These are phyloP conservation scores for Arabidopsis suecica DNA, from an alignment of 345 rosid genomes.

Conservation along the genomic window DNA sequence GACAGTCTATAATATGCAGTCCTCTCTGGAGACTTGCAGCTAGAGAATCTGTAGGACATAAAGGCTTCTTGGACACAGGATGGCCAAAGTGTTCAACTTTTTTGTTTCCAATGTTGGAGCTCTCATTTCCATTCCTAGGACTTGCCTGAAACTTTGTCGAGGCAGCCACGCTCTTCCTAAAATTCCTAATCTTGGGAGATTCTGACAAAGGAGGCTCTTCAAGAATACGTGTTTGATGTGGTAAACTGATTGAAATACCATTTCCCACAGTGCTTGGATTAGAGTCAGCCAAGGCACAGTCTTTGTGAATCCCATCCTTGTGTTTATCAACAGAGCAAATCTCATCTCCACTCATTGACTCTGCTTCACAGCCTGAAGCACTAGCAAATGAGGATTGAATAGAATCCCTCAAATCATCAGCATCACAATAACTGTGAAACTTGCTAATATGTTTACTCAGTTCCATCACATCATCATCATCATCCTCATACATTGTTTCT, in stretches of 20 bases:
- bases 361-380: slow-evolving; percentile 69
- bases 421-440: slow-evolving; percentile 54
- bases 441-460: slow-evolving; percentile 68
- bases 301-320: slow-evolving; percentile 30
- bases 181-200: slow-evolving; percentile 80
- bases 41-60: slow-evolving; percentile 71
- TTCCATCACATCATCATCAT: slow-evolving; percentile 63
- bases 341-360: slow-evolving; percentile 65
- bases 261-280: slow-evolving; percentile 11
- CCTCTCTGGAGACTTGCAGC: slow-evolving; percentile 97
- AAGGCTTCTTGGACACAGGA: slow-evolving; percentile 63
- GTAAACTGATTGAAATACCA: slow-evolving; percentile 49
- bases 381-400: slow-evolving; percentile 62
- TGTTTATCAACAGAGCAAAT: slow-evolving; percentile 56
- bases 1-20: slow-evolving; percentile 71
- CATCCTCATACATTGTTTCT: slow-evolving; percentile 58
- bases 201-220: slow-evolving; percentile 74
- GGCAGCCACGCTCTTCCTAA: slow-evolving; percentile 60
- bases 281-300: slow-evolving; percentile 43
- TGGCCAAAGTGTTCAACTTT: slow-evolving; percentile 54
- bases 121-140: slow-evolving; percentile 53
- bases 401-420: slow-evolving; percentile 45
- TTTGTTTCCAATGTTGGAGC: slow-evolving; percentile 32
- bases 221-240: slow-evolving; percentile 57
- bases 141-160: slow-evolving; percentile 60